Evolutionary conservation across 352 stramenopile genomes (phyloP).

Genomic region (Globisporangium cylindrosporum): DNA sequence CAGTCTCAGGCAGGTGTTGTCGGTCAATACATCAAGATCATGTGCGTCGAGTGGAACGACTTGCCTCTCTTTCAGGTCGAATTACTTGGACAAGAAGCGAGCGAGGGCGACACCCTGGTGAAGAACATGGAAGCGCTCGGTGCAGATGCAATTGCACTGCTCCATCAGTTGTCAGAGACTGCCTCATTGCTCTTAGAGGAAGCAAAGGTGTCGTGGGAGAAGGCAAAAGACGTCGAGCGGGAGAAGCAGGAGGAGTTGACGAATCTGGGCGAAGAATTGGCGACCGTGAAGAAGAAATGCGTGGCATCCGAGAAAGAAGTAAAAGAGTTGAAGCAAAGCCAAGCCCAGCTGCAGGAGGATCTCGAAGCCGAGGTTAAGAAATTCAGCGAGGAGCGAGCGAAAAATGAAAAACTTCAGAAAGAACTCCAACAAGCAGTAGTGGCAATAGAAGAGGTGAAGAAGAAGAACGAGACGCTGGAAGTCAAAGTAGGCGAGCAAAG

Average conservation of each 20-base stretch:
- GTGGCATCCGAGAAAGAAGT: slow-evolving; percentile 39
- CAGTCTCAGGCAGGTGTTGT: slow-evolving; percentile 14
- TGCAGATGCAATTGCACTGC: slow-evolving; percentile 32
- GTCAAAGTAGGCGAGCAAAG: slow-evolving; percentile 48
- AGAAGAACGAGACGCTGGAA: slow-evolving; percentile 46
- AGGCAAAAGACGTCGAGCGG: slow-evolving; percentile 65
- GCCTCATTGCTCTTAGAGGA: slow-evolving; percentile 60
- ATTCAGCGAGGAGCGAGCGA: slow-evolving; percentile 25
- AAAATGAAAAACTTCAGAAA: slow-evolving; percentile 40
- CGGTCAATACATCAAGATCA: slow-evolving; percentile 63
- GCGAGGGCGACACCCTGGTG: slow-evolving; percentile 45
- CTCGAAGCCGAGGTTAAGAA: slow-evolving; percentile 21
- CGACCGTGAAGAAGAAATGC: slow-evolving; percentile 47
- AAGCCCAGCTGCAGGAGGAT: slow-evolving; percentile 14
- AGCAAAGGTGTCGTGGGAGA: slow-evolving; percentile 67
- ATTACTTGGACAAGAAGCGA: slow-evolving; percentile 55
- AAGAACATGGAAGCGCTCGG: slow-evolving; percentile 42
- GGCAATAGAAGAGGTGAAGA: slow-evolving; percentile 43
- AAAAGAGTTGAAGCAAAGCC: slow-evolving; percentile 3
- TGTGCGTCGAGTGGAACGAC: slow-evolving; percentile 62
- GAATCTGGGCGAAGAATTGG: slow-evolving; percentile 69
- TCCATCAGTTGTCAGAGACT: slow-evolving; percentile 55
- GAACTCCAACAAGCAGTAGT: slow-evolving; percentile 32
- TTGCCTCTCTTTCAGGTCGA: slow-evolving; percentile 63
- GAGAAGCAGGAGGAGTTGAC: slow-evolving; percentile 79